Evolutionary conservation across 495 filamentous ascomycete genomes (phyloP).

Genomic region (Stereocaulon alpinum): DNA sequence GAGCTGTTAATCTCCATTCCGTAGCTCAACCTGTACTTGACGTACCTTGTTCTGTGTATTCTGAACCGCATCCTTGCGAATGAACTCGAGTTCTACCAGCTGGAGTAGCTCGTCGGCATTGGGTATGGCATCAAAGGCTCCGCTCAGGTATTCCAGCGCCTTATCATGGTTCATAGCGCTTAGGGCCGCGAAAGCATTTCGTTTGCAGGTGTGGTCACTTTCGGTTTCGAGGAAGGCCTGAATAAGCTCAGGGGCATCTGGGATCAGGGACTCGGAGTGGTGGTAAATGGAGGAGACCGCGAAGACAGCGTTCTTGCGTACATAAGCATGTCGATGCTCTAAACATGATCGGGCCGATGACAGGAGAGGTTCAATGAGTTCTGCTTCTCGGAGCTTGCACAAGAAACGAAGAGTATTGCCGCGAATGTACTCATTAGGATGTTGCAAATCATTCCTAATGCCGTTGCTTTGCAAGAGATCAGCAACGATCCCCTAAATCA

Average conservation of each 20-base stretch:
- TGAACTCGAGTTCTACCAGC: constrained; percentile 90
- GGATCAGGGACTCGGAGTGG: constrained; percentile 84
- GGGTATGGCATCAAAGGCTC: constrained; percentile 87
- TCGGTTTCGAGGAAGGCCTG: constrained; percentile 83
- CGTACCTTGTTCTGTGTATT: constrained; percentile 85
- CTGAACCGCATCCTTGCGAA: constrained; percentile 91
- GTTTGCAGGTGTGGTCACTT: constrained; percentile 92
- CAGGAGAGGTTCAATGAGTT: constrained; percentile 91
- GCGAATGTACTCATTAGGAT: constrained; percentile 95
- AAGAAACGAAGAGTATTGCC: constrained; percentile 95
- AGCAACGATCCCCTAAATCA: not conserved
- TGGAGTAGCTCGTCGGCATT: constrained; percentile 92
- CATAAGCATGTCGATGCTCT: constrained; percentile 93
- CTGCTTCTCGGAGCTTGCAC: constrained; percentile 89
- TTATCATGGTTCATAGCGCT: constrained; percentile 86
- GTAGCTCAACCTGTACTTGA: not conserved
- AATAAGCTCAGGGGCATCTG: constrained; percentile 89
- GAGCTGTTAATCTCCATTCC: not conserved
- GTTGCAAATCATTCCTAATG: constrained; percentile 93
- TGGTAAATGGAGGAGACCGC: constrained; percentile 87
- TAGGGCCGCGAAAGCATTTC: constrained; percentile 92
- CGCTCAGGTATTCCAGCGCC: constrained; percentile 77
- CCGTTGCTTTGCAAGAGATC: constrained; percentile 58
- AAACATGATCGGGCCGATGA: constrained; percentile 85
- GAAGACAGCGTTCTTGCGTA: constrained; percentile 95